These are phyloP conservation scores for Uronychia setigera DNA, from an alignment of 73 alveolate species.

Conservation along the genomic window DNA sequence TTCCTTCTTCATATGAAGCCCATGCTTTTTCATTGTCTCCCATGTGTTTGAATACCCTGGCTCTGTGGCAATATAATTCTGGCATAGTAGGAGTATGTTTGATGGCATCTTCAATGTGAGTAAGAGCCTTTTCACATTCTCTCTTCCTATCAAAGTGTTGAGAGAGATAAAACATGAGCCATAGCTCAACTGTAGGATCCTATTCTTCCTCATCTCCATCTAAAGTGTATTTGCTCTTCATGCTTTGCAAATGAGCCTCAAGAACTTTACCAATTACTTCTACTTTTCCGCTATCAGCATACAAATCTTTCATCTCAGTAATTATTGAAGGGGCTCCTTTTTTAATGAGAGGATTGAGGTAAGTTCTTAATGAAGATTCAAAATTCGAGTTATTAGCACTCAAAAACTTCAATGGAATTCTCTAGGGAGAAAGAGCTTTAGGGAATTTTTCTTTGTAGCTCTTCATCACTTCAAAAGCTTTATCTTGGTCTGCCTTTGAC, in stretches of 20 bases:
- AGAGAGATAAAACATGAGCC: slow-evolving; percentile 70
- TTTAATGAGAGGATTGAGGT: slow-evolving; percentile 47
- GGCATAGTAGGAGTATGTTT: slow-evolving; percentile 93
- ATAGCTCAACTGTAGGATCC: slow-evolving; percentile 67
- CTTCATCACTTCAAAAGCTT: slow-evolving; percentile 29
- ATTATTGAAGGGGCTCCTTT: slow-evolving; percentile 81
- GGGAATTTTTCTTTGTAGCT: slow-evolving; percentile 45
- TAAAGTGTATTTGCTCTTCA: slow-evolving; percentile 43
- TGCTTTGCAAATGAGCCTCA: slow-evolving; percentile 16
- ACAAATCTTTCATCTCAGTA: slow-evolving; percentile 65
- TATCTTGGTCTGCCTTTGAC: slow-evolving; percentile 19
- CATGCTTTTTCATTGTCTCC: slow-evolving; percentile 82
- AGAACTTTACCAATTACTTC: slow-evolving; percentile 55
- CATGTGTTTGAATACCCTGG: slow-evolving; percentile 85
- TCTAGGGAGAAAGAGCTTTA: slow-evolving; percentile 22
- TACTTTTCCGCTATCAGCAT: slow-evolving; percentile 50
- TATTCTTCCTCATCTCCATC: slow-evolving; percentile 47
- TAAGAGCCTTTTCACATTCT: slow-evolving; percentile 81
- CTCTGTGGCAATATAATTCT: slow-evolving; percentile 87
- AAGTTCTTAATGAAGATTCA: slow-evolving; percentile 25
- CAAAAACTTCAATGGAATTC: slow-evolving; percentile 41
- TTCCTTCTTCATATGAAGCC: slow-evolving; percentile 84
- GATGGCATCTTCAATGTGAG: slow-evolving; percentile 82
- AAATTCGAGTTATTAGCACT: slow-evolving; percentile 46
- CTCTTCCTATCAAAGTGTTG: slow-evolving; percentile 84